Evolutionary conservation across 2,329 filamentous ascomycete species (phyloP).

Genomic region (Aspergillus eucalypticola): DNA sequence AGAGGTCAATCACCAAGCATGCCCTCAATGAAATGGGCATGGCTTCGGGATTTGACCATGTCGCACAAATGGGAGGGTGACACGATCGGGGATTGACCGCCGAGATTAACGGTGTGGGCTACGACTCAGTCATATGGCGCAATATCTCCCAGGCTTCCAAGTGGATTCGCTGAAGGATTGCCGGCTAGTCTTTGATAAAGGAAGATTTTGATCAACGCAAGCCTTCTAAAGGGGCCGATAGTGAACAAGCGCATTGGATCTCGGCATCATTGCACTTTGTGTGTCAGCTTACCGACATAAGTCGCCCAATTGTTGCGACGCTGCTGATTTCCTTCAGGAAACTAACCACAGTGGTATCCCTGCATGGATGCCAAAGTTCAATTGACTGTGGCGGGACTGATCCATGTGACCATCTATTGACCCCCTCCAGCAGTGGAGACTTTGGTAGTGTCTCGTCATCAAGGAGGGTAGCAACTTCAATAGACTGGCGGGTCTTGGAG

Average conservation of each 20-base stretch:
- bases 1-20: background rate
- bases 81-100: background rate
- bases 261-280: background rate
- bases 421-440: background rate
- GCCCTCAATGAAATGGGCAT: background rate
- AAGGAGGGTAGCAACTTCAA: background rate
- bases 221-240: background rate
- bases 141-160: background rate
- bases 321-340: too few relatives aligned
- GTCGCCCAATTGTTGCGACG: background rate
- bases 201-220: background rate
- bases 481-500: background rate
- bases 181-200: background rate
- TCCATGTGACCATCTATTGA: background rate
- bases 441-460: background rate
- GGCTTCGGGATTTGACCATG: background rate
- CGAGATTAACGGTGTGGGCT: background rate
- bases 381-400: background rate
- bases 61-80: background rate
- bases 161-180: background rate
- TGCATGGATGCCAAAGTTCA: background rate
- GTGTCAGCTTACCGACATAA: background rate
- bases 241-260: background rate
- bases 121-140: background rate
- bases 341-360: background rate